Evolutionary conservation across 306 rosid genomes (phyloP).

Genomic region (Vicia faba): DNA sequence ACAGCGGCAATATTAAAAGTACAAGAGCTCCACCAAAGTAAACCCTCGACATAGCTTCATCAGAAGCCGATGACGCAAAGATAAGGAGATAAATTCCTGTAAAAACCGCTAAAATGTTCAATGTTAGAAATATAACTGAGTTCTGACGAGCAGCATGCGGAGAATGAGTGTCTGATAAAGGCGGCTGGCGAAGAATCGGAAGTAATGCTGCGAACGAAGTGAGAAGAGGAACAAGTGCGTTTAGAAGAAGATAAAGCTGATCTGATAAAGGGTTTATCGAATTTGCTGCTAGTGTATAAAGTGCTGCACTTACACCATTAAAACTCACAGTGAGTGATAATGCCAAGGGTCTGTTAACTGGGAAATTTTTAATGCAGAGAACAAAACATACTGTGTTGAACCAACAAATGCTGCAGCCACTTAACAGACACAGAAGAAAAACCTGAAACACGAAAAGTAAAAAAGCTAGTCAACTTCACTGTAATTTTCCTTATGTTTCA

Average conservation of each 20-base stretch:
- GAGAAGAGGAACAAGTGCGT: constrained; percentile 75
- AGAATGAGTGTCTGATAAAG: constrained; percentile 61
- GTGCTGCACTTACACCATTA: constrained; percentile 97
- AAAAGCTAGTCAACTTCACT: constrained; percentile 31
- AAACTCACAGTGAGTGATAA: constrained; percentile 87
- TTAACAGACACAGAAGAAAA: constrained; percentile 69
- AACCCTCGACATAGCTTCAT: constrained; percentile 46
- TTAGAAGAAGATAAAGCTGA: constrained; percentile 61
- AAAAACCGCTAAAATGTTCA: constrained; percentile 72
- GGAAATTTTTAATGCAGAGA: constrained; percentile 86
- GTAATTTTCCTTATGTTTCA: background rate
- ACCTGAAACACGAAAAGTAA: constrained; percentile 53
- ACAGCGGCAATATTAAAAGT: constrained; percentile 66
- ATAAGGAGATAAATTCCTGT: constrained; percentile 83
- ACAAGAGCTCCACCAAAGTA: constrained; percentile 69
- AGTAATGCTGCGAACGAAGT: constrained; percentile 61
- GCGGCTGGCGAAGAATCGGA: constrained; percentile 84
- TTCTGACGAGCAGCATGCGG: constrained; percentile 62
- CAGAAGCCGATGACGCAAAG: constrained; percentile 56
- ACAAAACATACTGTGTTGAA: constrained; percentile 97
- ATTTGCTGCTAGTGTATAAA: constrained; percentile 80
- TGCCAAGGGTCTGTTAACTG: constrained; percentile 78
- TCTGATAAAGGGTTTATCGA: constrained; percentile 69
- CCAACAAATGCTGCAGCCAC: constrained; percentile 98
- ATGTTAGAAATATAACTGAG: constrained; percentile 67